Evolutionary conservation across 1,284 basidiomycete genomes (phyloP), one percentile per base, ranked within the genome.

Genomic region (Sphagnurus paluster): DNA sequence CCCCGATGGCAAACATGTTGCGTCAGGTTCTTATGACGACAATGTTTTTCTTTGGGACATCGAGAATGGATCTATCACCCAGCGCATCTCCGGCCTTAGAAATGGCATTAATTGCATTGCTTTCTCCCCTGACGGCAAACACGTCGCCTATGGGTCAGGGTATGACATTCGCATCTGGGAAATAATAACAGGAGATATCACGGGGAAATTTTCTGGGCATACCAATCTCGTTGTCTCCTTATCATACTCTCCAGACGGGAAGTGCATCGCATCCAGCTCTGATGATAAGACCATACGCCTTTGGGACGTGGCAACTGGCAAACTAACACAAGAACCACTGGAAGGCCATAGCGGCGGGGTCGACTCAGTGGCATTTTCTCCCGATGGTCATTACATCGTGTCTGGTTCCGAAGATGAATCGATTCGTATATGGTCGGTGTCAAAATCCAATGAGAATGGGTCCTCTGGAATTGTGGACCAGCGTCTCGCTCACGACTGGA

Each of bases 21-120:
- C 48, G 13, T 56, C 50, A 10, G 51, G 54, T 13, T 60, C 57
- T n/a, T 32, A 34, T 16, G 56, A 56, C 35, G 47, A 39, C 14
- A 58, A 49, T 5, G 39, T 61, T 19, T 23, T 46, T 14, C 34
- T 59, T 9, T 61, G 59, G 59, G 47, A 58, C 48, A 32, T 39
- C 10, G n/a, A 26, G 3, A 48, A 47, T 4, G 19, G 39, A 24
- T 9, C 34, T 8, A 23, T 52, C 8, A 16, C 25, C 26, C 44
- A 39, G 4, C 47, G 47, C 13, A 41, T 53, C n/a, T 10, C 41
- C 34, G 50, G 44, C n/a, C 51, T 45, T 33, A 16, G n/a, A 38
- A 28, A 42, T 16, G 25, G 26, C 8, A 38, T 51, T 17, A 20
- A n/a, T 5, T 50, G 26, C 32, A 43, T 54, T 24, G 47, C 46